These are phyloP conservation scores for Grosmannia huntii DNA, from an alignment of 2,329 filamentous ascomycete genomes.

Conservation along the genomic window DNA sequence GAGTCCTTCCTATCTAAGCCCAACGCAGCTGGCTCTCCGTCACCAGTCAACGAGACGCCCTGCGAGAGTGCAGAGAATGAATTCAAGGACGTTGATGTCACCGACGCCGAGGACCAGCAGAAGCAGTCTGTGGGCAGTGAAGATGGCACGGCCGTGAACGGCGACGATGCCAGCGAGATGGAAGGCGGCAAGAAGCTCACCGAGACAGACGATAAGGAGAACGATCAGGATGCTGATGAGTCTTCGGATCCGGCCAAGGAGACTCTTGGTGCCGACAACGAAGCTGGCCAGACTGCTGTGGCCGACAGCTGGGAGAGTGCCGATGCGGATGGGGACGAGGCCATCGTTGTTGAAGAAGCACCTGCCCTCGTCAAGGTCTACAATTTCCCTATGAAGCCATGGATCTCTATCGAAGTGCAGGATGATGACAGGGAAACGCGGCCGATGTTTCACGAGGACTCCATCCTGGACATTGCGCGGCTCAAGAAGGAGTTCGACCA, in stretches of 20 bases:
- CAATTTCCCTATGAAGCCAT: constrained; percentile 94
- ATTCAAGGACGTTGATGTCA: constrained; percentile 37
- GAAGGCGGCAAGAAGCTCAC: constrained; percentile 41
- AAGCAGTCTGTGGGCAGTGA: background rate
- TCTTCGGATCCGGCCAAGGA: constrained; percentile 8
- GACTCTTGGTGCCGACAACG: constrained; percentile 37
- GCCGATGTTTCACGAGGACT: constrained; percentile 59
- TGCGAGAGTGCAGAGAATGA: constrained; percentile 5
- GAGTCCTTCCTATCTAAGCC: constrained; percentile 27
- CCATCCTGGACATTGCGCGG: constrained; percentile 82
- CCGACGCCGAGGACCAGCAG: constrained; percentile 8
- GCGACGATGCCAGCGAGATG: constrained; percentile 23
- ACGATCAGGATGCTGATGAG: constrained; percentile 31
- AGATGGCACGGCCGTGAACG: background rate
- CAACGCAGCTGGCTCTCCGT: background rate
- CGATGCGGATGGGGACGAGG: constrained; percentile 53
- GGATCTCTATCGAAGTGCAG: constrained; percentile 75
- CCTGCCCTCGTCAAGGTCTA: constrained; percentile 63
- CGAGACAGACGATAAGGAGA: constrained; percentile 38
- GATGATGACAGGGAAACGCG: constrained; percentile 40
- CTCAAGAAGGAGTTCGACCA: constrained; percentile 98
- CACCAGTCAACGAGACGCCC: background rate
- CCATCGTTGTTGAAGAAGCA: constrained; percentile 51
- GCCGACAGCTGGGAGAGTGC: constrained; percentile 90
- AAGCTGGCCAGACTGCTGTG: constrained; percentile 45